Conservation (phyloP, 2,329 filamentous ascomycete genomes). For the Pseudocercospora cruenta region DNA sequence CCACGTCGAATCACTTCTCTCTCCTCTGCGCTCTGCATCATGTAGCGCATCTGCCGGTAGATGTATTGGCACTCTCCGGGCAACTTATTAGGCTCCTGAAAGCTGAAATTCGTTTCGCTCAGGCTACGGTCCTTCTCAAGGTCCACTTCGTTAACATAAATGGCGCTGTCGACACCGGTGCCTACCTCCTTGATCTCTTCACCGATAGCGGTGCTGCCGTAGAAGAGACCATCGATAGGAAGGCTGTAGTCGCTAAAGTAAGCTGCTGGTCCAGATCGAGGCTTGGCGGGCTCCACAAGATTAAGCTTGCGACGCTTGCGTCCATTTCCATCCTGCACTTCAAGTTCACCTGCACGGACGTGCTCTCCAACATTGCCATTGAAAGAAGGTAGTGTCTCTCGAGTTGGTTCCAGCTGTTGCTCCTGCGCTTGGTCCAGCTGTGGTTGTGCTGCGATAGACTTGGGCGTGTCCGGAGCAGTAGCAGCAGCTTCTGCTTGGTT, state of each 20-base stretch:
- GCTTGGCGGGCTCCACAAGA: slow-evolving; percentile 15
- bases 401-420: neutral
- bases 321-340: slow-evolving; percentile 35
- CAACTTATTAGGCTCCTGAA: slow-evolving; percentile 20
- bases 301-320: slow-evolving; percentile 42
- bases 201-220: slow-evolving; percentile 34
- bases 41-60: slow-evolving; percentile 33
- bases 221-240: slow-evolving; percentile 42
- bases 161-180: slow-evolving; percentile 10
- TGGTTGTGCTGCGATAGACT: slow-evolving; percentile 15
- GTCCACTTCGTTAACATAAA: slow-evolving; percentile 17
- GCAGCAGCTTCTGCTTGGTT: neutral
- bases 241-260: slow-evolving; percentile 29
- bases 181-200: slow-evolving; percentile 24
- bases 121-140: slow-evolving; percentile 22
- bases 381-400: slow-evolving; percentile 11
- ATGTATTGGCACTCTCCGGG: slow-evolving; percentile 35
- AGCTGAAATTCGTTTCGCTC: slow-evolving; percentile 31
- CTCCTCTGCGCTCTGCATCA: slow-evolving; percentile 24
- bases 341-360: slow-evolving; percentile 31
- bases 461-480: slow-evolving; percentile 18
- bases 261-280: neutral
- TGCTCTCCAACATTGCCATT: slow-evolving; percentile 19
- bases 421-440: slow-evolving; percentile 8
- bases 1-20: slow-evolving; percentile 27